A percentile compares a stretch with the other conserved stretches of the same genome.
Evolutionary conservation across 306 rosid species (phyloP).

Genomic region (Cicer yamashitae): DNA sequence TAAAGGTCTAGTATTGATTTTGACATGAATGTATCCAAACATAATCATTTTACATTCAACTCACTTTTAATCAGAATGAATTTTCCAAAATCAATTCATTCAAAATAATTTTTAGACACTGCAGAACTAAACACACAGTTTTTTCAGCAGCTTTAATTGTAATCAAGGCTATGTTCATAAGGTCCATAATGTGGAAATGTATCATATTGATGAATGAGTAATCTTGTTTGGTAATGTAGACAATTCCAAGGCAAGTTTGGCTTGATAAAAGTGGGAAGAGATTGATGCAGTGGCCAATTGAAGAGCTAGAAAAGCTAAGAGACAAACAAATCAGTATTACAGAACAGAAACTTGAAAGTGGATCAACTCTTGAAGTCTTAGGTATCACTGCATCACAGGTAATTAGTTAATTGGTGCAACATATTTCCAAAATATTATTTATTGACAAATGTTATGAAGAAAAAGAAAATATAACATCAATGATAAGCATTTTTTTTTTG

Average conservation of each 20-base stretch:
- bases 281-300: constrained; percentile 72
- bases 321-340: constrained; percentile 44
- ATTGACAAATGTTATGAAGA: not conserved
- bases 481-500: not conserved
- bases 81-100: no score
- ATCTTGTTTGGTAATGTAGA: constrained; percentile 42
- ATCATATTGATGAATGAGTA: constrained; percentile 10
- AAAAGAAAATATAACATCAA: not conserved
- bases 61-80: no score
- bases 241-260: constrained; percentile 69
- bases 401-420: constrained; percentile 31
- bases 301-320: constrained; percentile 57
- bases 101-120: no score
- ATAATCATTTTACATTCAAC: no score
- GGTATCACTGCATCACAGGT: constrained; percentile 74
- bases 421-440: not conserved
- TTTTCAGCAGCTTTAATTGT: not conserved
- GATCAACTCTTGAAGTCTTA: constrained; percentile 52
- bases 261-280: constrained; percentile 57
- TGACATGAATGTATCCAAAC: no score
- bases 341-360: constrained; percentile 46
- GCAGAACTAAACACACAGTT: not conserved
- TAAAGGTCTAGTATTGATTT: no score
- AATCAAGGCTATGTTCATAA: not conserved
- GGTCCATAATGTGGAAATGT: not conserved